Conservation (phyloP, 108 stramenopile genomes). For the Cyclotella baltica region DNA sequence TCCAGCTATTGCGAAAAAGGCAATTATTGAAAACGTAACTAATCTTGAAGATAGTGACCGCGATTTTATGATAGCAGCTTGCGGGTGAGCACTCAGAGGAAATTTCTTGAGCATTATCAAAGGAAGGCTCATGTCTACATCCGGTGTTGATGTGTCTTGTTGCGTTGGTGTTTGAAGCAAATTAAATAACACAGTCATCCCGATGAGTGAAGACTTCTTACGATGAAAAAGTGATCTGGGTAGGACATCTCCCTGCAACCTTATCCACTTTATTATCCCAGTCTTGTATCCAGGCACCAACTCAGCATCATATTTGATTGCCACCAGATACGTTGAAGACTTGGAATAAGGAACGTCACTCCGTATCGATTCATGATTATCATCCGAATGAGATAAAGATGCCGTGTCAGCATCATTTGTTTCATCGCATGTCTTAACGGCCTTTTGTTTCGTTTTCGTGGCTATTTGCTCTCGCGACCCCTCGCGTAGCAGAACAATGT, state of each 20-base stretch:
- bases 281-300: not conserved
- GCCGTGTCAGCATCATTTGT: not conserved
- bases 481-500: slow-evolving; percentile 3
- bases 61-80: slow-evolving; percentile 11
- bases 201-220: slow-evolving; percentile 1
- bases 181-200: slow-evolving; percentile 5
- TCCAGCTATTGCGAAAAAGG: slow-evolving; percentile 3
- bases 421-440: not conserved
- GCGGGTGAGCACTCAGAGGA: slow-evolving; percentile 15
- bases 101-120: not conserved
- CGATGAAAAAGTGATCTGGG: slow-evolving; percentile 8
- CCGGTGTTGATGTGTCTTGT: not conserved
- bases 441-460: not conserved
- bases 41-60: slow-evolving; percentile 1
- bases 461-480: not conserved
- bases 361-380: not conserved
- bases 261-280: slow-evolving; percentile 3
- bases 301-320: slow-evolving; percentile 5
- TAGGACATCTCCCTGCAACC: slow-evolving; percentile 12
- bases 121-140: slow-evolving; percentile 6
- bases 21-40: not conserved
- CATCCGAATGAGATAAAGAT: slow-evolving; percentile 1
- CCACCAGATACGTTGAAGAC: slow-evolving; percentile 16
- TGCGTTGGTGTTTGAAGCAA: not conserved
- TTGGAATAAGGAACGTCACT: slow-evolving; percentile 10